Evolutionary conservation across 768 basidiomycete genomes (phyloP).

Genomic region (Lentinula boryana): DNA sequence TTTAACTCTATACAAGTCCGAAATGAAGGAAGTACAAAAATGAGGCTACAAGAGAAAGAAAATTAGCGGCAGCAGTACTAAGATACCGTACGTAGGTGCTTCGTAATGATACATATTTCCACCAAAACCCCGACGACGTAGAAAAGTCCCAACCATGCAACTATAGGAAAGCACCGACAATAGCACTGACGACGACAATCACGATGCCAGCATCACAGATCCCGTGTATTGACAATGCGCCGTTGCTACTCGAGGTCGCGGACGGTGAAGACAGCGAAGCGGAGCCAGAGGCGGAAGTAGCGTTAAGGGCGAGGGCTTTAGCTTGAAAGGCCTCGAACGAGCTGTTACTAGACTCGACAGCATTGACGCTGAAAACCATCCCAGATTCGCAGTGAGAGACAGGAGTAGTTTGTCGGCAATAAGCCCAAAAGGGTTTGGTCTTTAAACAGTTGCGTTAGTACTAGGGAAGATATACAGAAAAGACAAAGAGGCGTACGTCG

Average conservation of each 20-base stretch:
- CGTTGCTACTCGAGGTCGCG: constrained; percentile 9
- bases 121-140: not conserved
- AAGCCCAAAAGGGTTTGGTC: constrained; percentile 52
- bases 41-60: not conserved
- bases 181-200: constrained; percentile 15
- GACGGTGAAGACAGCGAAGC: constrained; percentile 13
- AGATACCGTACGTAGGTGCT: not conserved
- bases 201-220: constrained; percentile 20
- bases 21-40: not conserved
- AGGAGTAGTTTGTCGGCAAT: constrained; percentile 36
- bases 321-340: constrained; percentile 48
- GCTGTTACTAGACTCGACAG: constrained; percentile 42
- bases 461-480: not conserved
- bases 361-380: constrained; percentile 58
- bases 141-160: not conserved
- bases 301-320: constrained; percentile 38
- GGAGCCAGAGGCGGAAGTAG: constrained; percentile 21
- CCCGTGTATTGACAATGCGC: constrained; percentile 9
- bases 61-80: not conserved
- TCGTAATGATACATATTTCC: not conserved
- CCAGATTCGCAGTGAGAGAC: constrained; percentile 44
- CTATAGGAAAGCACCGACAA: constrained; percentile 17
- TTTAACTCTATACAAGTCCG: no score
- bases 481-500: constrained; percentile 29
- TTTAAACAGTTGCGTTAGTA: constrained; percentile 13